Base-by-base conservation (phyloP, 305 asterid species). In the Fraxinus sp. region DNA sequence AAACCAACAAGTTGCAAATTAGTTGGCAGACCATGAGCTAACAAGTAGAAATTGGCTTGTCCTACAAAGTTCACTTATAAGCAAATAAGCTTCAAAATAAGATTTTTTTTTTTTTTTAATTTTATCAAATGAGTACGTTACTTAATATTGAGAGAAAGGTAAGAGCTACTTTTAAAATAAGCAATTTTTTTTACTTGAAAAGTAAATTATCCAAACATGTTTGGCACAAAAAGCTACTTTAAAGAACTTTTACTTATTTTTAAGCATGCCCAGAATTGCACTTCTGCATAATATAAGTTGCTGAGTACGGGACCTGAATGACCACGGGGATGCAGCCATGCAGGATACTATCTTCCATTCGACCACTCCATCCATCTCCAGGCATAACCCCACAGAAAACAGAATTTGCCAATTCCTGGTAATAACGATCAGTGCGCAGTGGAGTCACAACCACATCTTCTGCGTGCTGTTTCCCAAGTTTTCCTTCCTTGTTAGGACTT, bases 291-390 rank as follows among this genome's bases (percentile, higher is more conserved):
- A 16, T 52, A 16, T 16, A 52, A 52, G 62, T 52, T 52, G 62
- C 62, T 14, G 22, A 52, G 62, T 5, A 52, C 62, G 8, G 62
- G 22, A 92, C 98, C 97, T 96, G 99, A 87, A 96, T 94, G 77
- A 96, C 83, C 32, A 96, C 99, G 4, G 99, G 99, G 73, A 96
- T 91, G 93, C 99, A 96, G 24, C 98, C 99, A 80, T 94, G 99
- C 71, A 89, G 89, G 85, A 96, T 91, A 80, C 98, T 93, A 87
- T 96, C 99, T 87, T 96, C 99, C 98, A 96, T 93, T 75, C 99
- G 91, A 62, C 99, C 99, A 64, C 99, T 94, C 99, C 99, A 96
- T 59, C 99, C 99, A 81, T 96, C 99, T 82, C 99, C 99, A 26
- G 99, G 99, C 99, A 96, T 94, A 57, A 96, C 98, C 84, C 99